These are phyloP conservation scores for Prunus davidiana DNA, from an alignment of 306 rosid species.

Conservation along the genomic window DNA sequence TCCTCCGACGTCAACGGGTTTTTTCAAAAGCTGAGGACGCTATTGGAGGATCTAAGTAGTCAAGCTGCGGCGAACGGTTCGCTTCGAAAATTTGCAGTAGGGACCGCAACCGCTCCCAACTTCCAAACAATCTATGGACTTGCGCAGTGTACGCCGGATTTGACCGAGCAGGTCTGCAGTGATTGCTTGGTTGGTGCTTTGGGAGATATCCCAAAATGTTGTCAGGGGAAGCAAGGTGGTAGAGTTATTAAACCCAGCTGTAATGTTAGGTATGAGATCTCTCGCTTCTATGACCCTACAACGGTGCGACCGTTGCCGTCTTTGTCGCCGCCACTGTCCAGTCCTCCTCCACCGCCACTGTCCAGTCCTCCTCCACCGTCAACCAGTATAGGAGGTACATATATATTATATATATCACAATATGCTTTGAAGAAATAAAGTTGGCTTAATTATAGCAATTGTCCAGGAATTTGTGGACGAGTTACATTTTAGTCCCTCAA, in stretches of 20 bases:
- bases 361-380: background rate
- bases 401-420: background rate
- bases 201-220: background rate
- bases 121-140: conserved; percentile 1
- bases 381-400: background rate
- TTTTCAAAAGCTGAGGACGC: background rate
- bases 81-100: background rate
- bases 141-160: conserved; percentile 22
- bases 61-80: background rate
- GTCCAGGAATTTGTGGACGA: rapidly evolving
- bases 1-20: background rate
- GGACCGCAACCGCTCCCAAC: background rate
- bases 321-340: background rate
- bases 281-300: background rate
- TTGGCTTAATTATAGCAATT: too few species aligned
- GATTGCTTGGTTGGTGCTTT: background rate
- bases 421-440: background rate
- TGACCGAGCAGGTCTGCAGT: background rate
- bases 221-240: background rate
- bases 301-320: background rate
- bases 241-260: conserved; percentile 17
- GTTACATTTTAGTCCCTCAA: too few species aligned
- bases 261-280: background rate
- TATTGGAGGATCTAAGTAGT: background rate
- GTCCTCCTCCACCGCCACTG: too few species aligned